Conservation (phyloP, 768 basidiomycete species). For the Tricholoma sp. region DNA sequence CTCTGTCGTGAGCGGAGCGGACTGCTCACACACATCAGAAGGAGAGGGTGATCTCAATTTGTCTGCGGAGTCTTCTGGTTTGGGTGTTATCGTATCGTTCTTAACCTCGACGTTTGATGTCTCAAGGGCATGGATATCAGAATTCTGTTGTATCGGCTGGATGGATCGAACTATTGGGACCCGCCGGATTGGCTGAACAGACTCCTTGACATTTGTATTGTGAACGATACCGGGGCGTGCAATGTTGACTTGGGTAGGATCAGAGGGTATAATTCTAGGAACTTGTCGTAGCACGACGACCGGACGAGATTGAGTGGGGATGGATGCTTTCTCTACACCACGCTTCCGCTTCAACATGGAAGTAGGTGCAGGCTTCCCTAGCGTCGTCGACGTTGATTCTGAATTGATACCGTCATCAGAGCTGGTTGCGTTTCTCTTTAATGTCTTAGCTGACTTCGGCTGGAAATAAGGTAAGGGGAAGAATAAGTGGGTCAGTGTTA, state of each 20-base stretch:
- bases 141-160: background rate
- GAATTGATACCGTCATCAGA: constrained; percentile 1
- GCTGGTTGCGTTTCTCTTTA: background rate
- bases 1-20: constrained; percentile 2
- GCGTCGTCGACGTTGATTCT: background rate
- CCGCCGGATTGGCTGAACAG: constrained; percentile 13
- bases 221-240: background rate
- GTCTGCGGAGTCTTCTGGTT: background rate
- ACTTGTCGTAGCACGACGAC: constrained; percentile 24
- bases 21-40: background rate
- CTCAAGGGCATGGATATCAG: background rate
- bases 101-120: background rate
- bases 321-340: constrained; percentile 24
- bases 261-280: constrained; percentile 13
- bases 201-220: constrained; percentile 6
- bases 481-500: background rate
- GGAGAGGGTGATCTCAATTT: constrained; percentile 5
- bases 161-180: constrained; percentile 4
- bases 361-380: constrained; percentile 1
- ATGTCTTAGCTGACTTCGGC: background rate
- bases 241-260: constrained; percentile 2
- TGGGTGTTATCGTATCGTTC: background rate
- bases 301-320: constrained; percentile 23
- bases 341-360: constrained; percentile 38
- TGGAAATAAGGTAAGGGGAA: background rate